Evolutionary conservation across 345 rosid species (phyloP), one percentile per base, ranked within the genome.

Genomic region (Linum usitatissimum): DNA sequence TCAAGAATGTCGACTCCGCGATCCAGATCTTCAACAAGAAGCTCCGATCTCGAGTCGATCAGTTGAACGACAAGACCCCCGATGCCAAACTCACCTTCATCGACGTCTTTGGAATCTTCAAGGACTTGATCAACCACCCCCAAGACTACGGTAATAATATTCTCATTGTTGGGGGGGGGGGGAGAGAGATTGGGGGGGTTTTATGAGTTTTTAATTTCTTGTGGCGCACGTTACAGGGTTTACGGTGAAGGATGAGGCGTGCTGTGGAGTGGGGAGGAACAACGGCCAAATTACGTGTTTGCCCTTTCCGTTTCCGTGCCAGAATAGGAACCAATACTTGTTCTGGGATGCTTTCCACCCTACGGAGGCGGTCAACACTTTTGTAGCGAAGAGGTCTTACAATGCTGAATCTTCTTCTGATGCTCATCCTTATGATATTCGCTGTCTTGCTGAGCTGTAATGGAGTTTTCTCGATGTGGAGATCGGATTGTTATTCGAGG

Each of bases 331-430:
- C 12, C 28, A 10, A 6, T 64, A 30, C 39, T 14, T 53, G 9
- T 69, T 68, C 4, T 69, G 68, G 55, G 73, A 69, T 55, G 6
- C 53, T 9, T 63, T 69, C 20, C 68, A 69, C 57, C 73, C 64
- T 1, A 64, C 73, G 0, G 68, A 69, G 45, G 64, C 63, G 23
- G 5, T 38, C 4, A 69, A 59, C 18, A 7, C 3, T 9, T 6
- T 64, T 3, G 13, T 53, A 12, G 73, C 64, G 3, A 28, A 18
- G 3, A 20, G 59, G 38, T 30, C n/a, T 0, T 62, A 56, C 56
- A 42, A 30, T 6, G 23, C 59, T 64, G 21, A 14, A 51, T 10
- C 1, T 14, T 42, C 21, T 6, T 4, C 7, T 18, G 59, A 64
- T 53, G 1, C 18, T 45, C 36, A 34, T 23, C 73, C 68, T 3